These are phyloP conservation scores for Saccharomycopsis sp. DNA, from an alignment of 805 yeast genomes.

Conservation along the genomic window DNA sequence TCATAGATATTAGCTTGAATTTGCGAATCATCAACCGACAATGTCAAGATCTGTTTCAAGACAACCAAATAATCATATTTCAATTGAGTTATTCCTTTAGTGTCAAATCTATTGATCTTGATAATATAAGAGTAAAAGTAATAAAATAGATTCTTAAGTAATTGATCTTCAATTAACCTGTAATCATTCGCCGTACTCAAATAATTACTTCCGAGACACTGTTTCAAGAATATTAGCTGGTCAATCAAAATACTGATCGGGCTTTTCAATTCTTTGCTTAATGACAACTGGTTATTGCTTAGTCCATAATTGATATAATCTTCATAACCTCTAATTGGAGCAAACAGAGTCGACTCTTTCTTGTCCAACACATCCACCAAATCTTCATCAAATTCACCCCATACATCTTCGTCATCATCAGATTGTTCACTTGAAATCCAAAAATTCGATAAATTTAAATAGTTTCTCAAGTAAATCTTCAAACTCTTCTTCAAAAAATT, in stretches of 20 bases:
- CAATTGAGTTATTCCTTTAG: constrained; percentile 9
- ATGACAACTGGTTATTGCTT: background rate
- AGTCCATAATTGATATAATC: constrained; percentile 12
- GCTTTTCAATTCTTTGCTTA: constrained; percentile 10
- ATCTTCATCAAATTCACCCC: constrained; percentile 10
- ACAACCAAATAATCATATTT: constrained; percentile 16
- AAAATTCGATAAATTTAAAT: constrained; percentile 11
- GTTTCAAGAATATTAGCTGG: constrained; percentile 11
- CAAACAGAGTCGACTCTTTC: background rate
- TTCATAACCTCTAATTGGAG: constrained; percentile 5
- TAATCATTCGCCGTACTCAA: constrained; percentile 11
- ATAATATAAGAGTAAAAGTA: constrained; percentile 19
- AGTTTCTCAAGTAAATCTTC: constrained; percentile 16
- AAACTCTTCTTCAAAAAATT: constrained; percentile 17
- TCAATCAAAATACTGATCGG: constrained; percentile 13
- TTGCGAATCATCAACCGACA: background rate
- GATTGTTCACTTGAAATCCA: constrained; percentile 5
- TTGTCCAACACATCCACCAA: constrained; percentile 1
- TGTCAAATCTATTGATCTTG: constrained; percentile 16
- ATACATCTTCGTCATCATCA: constrained; percentile 3
- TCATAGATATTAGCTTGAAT: constrained; percentile 5
- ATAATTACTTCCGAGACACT: constrained; percentile 15
- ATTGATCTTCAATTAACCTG: constrained; percentile 8
- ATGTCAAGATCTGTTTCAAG: constrained; percentile 6
- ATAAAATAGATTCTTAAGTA: constrained; percentile 11